Conservation (phyloP, 2,329 filamentous ascomycete species). For the Colletotrichum nymphaeae region DNA sequence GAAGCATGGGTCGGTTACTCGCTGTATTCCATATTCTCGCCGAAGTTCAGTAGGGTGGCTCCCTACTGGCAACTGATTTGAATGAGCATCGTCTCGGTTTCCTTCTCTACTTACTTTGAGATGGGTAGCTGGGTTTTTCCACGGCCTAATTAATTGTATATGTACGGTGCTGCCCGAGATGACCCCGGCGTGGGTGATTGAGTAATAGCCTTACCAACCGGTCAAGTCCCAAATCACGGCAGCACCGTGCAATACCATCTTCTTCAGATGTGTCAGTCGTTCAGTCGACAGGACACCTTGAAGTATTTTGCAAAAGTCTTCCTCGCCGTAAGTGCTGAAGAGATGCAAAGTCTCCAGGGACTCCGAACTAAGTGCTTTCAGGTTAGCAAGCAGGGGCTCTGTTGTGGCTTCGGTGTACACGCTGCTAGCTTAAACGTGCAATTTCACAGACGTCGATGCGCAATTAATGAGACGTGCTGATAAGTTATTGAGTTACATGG, state of each 20-base stretch:
- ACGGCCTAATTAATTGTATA: background rate
- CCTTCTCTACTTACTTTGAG: too few species aligned
- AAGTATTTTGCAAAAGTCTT: background rate
- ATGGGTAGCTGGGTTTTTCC: background rate
- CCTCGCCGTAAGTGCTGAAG: background rate
- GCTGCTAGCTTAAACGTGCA: too few species aligned
- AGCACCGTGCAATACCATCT: background rate
- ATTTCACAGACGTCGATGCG: too few species aligned
- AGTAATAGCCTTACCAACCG: background rate
- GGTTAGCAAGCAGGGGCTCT: background rate
- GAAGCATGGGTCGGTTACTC: background rate
- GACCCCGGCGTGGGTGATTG: too few species aligned
- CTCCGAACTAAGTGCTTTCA: background rate
- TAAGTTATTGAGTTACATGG: too few species aligned
- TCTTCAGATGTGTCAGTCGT: background rate
- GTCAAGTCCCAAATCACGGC: background rate
- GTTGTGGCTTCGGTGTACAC: background rate
- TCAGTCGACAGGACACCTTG: background rate
- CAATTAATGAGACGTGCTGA: too few species aligned
- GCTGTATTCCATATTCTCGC: background rate
- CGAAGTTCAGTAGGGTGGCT: background rate
- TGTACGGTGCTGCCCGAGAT: too few species aligned
- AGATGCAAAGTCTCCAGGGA: background rate
- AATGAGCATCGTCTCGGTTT: too few species aligned
- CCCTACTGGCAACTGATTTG: background rate